A percentile compares a stretch with the other conserved stretches of the same genome.
Evolutionary conservation across 768 basidiomycete species (phyloP).

Genomic region (Pluteus cervinus): DNA sequence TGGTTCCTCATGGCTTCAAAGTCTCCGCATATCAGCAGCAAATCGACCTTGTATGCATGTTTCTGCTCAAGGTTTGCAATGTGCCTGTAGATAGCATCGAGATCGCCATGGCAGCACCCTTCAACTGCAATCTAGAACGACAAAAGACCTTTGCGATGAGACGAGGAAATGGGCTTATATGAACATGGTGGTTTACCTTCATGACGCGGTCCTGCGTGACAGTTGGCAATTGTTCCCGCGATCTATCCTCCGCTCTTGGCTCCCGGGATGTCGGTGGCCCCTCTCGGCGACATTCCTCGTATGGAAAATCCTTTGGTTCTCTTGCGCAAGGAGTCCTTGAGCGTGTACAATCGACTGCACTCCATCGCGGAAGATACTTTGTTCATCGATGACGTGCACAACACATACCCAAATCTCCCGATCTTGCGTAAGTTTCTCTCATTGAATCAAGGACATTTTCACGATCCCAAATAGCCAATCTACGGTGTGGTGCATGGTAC

Average conservation of each 20-base stretch:
- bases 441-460: background rate
- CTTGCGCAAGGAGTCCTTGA: constrained; percentile 63
- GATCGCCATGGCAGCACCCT: constrained; percentile 92
- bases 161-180: no score
- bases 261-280: no score
- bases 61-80: constrained; percentile 56
- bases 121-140: constrained; percentile 88
- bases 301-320: constrained; percentile 39
- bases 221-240: no score
- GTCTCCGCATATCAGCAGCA: constrained; percentile 92
- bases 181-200: no score
- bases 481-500: constrained; percentile 95
- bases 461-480: constrained; percentile 54
- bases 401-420: constrained; percentile 37
- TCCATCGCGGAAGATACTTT: constrained; percentile 74
- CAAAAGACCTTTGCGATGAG: no score
- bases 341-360: constrained; percentile 83
- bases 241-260: no score
- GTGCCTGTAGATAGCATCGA: constrained; percentile 81
- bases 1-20: constrained; percentile 90
- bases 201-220: no score
- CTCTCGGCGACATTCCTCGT: no score
- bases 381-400: constrained; percentile 57
- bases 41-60: constrained; percentile 67
- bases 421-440: constrained; percentile 39